Percentiles rank a stretch among this genome's conserved stretches.
Conservation (phyloP, 2,329 filamentous ascomycete genomes). For the Colletotrichum sp. region DNA sequence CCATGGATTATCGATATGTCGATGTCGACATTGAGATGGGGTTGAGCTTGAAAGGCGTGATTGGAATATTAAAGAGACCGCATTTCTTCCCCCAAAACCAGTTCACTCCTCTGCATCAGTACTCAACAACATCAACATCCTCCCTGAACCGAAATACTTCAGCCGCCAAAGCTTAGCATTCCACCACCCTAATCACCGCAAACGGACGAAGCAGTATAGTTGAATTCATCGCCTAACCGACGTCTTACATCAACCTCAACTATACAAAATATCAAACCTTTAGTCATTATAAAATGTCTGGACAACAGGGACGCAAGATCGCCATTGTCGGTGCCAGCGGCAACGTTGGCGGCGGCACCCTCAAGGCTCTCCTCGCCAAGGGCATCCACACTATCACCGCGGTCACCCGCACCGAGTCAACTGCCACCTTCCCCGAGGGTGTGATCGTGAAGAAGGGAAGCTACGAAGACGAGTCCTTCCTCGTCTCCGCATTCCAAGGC, state of each 20-base stretch:
- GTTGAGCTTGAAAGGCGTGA: background rate
- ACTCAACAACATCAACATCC: background rate
- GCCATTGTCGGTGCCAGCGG: constrained; percentile 38
- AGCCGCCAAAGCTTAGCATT: background rate
- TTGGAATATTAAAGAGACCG: background rate
- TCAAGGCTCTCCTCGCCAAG: constrained; percentile 42
- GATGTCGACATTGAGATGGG: background rate
- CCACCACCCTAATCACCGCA: background rate
- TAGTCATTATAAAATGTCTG: background rate
- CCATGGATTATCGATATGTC: background rate
- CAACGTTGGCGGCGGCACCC: constrained; percentile 39
- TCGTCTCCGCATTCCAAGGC: constrained; percentile 29
- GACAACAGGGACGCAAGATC: constrained; percentile 27
- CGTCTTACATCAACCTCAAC: background rate
- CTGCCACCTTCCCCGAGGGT: constrained; percentile 40
- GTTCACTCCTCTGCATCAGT: background rate
- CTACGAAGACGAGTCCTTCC: constrained; percentile 47
- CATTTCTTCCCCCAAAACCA: background rate
- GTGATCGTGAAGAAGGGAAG: constrained; percentile 44
- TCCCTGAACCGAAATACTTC: background rate
- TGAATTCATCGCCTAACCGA: background rate
- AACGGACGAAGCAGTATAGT: background rate
- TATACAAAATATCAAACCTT: no score
- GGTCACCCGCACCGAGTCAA: constrained; percentile 50
- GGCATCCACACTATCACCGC: constrained; percentile 55